Percentiles rank a stretch among this genome's conserved stretches.
Evolutionary conservation across 2,329 filamentous ascomycete species (phyloP).

Genomic region (Botrytis galanthina): DNA sequence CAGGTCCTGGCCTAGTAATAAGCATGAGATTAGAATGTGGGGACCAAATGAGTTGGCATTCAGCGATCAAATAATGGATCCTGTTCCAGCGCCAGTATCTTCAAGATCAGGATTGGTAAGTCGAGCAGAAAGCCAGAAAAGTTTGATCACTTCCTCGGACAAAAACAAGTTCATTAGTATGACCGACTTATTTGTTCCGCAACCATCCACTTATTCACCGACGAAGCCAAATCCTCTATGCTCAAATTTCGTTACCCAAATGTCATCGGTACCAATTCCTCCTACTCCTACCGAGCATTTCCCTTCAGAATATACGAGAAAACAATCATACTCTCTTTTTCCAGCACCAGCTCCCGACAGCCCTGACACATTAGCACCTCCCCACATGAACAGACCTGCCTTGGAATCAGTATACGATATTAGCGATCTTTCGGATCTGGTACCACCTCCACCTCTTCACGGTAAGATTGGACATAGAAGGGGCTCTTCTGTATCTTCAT

Average conservation of each 20-base stretch:
- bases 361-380: background rate
- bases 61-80: conserved; percentile 33
- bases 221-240: conserved; percentile 18
- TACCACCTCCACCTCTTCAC: conserved; percentile 30
- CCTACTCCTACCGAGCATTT: background rate
- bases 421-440: conserved; percentile 26
- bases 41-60: conserved; percentile 42
- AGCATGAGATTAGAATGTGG: conserved; percentile 49
- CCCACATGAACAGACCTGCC: conserved; percentile 8
- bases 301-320: conserved; percentile 25
- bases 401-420: conserved; percentile 36
- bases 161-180: conserved; percentile 31
- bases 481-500: conserved; percentile 61
- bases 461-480: conserved; percentile 41
- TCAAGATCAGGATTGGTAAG: conserved; percentile 23
- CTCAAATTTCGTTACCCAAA: conserved; percentile 21
- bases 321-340: conserved; percentile 37
- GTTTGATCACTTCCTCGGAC: conserved; percentile 28
- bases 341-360: conserved; percentile 26
- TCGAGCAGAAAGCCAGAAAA: conserved; percentile 28
- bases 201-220: conserved; percentile 18
- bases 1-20: conserved; percentile 48
- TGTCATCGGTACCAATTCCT: background rate
- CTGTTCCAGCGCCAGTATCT: conserved; percentile 30
- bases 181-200: conserved; percentile 28